Base-by-base conservation (phyloP, 805 yeast species). In the Kuraishia cidri region DNA sequence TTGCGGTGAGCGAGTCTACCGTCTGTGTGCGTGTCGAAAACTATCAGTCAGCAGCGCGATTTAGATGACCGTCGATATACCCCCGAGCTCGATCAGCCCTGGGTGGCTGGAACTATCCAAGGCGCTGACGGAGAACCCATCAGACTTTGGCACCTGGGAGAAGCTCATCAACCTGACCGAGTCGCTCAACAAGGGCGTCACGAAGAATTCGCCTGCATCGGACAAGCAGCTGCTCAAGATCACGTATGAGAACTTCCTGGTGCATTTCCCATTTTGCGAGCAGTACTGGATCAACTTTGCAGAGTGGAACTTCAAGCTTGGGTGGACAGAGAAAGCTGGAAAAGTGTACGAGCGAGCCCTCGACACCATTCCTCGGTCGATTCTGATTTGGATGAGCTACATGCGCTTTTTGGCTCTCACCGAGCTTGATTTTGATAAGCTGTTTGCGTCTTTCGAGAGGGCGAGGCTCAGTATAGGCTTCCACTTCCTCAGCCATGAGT, bases 211-310 rank as follows among this genome's bases (percentile, higher is more conserved):
- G 16, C 37, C 58, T 2, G 16, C 17, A 0, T 40, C 42, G 6
- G 52, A 59, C 28, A 39, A 62, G 6, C 46, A 54, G 14, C 36
- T 60, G 7, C 45, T 74, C 23, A 44, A 66, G 28, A 37, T 52
- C 3, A 47, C 69, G 2, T 72, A 64, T 40, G 58, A 57, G 28
- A 58, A 64, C 25, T 46, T 75, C 10, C 53, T 76, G 11, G 47
- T 48, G 1, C 58, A 61, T 30, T 75, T 52, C 42, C 83, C 84
- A 0, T 47, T 55, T 4, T 49, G 67, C 20, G 72, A 66, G 39
- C 69, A 68, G 29, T 72, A 72, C 43, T 77, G 83, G 83, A 52
- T 71, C n/a, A 58, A 65, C 24, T 73, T 56, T 46, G 79, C 80
- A 0, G 44, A 51, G 3, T 55, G 66, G 61, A 67, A 65, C 40